A percentile compares a stretch with the other conserved stretches of the same genome.
These are phyloP conservation scores for Trifolium subterraneum DNA, from an alignment of 306 rosid species.

Conservation along the genomic window DNA sequence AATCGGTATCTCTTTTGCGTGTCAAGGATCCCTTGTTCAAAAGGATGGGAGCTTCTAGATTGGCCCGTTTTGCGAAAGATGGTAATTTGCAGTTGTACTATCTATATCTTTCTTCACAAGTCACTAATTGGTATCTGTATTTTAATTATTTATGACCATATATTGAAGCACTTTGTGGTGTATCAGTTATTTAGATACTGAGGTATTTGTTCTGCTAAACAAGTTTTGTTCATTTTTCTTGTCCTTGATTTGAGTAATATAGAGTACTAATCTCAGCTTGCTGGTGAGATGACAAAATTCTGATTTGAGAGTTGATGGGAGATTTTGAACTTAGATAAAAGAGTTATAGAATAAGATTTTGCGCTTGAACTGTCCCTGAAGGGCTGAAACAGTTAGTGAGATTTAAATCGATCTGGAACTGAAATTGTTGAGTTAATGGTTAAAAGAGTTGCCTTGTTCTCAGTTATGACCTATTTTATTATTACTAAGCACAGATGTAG, in stretches of 20 bases:
- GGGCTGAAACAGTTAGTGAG: not conserved
- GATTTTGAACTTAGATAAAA: conserved; percentile 24
- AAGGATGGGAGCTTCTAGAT: conserved; percentile 95
- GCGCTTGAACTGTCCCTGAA: conserved; percentile 14
- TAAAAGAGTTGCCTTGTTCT: not conserved
- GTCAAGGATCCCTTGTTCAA: conserved; percentile 92
- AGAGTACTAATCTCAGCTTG: conserved; percentile 15
- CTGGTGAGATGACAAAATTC: not conserved
- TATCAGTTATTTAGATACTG: conserved; percentile 11
- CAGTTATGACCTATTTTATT: not conserved
- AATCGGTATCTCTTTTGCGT: conserved; percentile 84
- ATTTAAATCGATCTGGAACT: conserved; percentile 4
- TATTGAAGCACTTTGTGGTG: conserved; percentile 9
- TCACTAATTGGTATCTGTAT: conserved; percentile 3
- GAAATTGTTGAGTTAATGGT: not conserved
- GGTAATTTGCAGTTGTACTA: conserved; percentile 49
- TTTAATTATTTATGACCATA: not conserved
- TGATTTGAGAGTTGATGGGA: conserved; percentile 30
- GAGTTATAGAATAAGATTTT: conserved; percentile 20
- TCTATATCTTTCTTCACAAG: conserved; percentile 4
- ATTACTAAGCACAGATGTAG: conserved; percentile 5
- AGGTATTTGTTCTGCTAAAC: conserved; percentile 9
- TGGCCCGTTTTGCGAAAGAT: conserved; percentile 84
- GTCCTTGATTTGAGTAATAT: conserved; percentile 4
- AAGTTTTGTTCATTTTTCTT: not conserved